Evolutionary conservation across 352 stramenopile genomes (phyloP).

Genomic region (Globisporangium paroecandrum): DNA sequence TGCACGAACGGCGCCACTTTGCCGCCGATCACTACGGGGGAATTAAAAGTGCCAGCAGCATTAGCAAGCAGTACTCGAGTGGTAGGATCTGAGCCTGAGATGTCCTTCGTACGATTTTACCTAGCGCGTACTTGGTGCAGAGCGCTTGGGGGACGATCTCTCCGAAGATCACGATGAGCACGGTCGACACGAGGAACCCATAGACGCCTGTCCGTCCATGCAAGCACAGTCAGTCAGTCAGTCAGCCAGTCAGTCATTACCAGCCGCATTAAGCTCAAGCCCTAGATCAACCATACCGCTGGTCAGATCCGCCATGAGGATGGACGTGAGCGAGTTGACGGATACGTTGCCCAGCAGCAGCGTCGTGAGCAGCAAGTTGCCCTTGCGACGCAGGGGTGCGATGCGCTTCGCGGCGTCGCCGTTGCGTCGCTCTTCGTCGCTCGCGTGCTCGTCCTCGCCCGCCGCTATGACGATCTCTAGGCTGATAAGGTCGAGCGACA

Average conservation of each 20-base stretch:
- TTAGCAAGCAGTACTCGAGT: neutral
- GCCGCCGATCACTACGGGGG: constrained; percentile 50
- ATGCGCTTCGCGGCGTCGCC: constrained; percentile 70
- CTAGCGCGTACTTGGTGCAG: constrained; percentile 76
- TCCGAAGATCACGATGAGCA: constrained; percentile 93
- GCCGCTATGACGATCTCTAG: constrained; percentile 95
- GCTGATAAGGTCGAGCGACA: constrained; percentile 96
- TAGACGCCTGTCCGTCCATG: constrained; percentile 24
- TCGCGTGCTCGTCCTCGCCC: constrained; percentile 84
- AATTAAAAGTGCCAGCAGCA: neutral
- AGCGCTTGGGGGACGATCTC: constrained; percentile 89
- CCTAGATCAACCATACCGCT: constrained; percentile 28
- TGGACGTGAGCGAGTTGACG: constrained; percentile 96
- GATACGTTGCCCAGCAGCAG: constrained; percentile 94
- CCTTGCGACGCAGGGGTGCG: constrained; percentile 89
- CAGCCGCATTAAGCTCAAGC: neutral
- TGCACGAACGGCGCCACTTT: constrained; percentile 90
- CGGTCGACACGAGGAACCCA: constrained; percentile 92
- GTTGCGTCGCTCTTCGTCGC: constrained; percentile 56
- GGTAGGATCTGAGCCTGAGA: neutral
- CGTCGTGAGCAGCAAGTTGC: constrained; percentile 96
- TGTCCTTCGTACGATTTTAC: neutral
- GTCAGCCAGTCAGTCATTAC: neutral
- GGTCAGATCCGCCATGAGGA: constrained; percentile 89
- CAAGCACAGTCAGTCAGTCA: constrained; percentile 9